These are phyloP conservation scores for Apiotrichum siamense DNA, from an alignment of 1,284 basidiomycete species.

Conservation along the genomic window DNA sequence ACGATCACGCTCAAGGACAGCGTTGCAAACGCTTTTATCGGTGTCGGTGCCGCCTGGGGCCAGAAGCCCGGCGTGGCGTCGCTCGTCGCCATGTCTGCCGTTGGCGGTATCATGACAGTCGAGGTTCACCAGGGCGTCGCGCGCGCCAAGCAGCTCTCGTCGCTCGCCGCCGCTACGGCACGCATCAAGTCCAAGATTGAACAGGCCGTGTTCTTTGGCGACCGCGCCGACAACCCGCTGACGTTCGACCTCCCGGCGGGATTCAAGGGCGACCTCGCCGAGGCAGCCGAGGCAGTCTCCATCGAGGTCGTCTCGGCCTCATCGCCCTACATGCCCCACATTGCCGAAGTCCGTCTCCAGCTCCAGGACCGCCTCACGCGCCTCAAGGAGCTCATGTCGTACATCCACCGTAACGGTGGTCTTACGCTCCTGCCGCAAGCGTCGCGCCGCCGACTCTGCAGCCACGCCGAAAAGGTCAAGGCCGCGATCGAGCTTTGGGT, in stretches of 20 bases:
- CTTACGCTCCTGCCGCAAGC: conserved; percentile 72
- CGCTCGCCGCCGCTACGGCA: conserved; percentile 26
- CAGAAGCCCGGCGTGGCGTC: conserved; percentile 6
- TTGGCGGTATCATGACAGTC: conserved; percentile 39
- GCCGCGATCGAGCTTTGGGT: conserved; percentile 79
- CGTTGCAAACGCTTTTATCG: conserved; percentile 41
- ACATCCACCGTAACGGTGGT: conserved; percentile 78
- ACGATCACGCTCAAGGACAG: conserved; percentile 37
- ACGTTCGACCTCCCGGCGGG: conserved; percentile 49
- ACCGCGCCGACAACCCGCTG: conserved; percentile 51
- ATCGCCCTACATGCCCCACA: conserved; percentile 63
- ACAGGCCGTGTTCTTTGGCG: conserved; percentile 54
- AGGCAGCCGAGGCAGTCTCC: conserved; percentile 50
- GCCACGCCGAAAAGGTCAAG: conserved; percentile 83
- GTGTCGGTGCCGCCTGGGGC: conserved; percentile 17
- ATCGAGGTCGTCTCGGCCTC: conserved; percentile 49
- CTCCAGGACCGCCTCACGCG: conserved; percentile 68
- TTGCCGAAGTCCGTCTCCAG: conserved; percentile 75
- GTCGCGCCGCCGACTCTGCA: conserved; percentile 66
- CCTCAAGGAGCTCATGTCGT: conserved; percentile 73
- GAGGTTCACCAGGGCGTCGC: conserved; percentile 25
- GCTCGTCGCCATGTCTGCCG: conserved; percentile 34
- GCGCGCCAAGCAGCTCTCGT: conserved; percentile 9
- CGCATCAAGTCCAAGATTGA: conserved; percentile 52
- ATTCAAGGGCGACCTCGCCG: conserved; percentile 50